Conservation (phyloP, 306 rosid genomes). For the Medicago lupulina region DNA sequence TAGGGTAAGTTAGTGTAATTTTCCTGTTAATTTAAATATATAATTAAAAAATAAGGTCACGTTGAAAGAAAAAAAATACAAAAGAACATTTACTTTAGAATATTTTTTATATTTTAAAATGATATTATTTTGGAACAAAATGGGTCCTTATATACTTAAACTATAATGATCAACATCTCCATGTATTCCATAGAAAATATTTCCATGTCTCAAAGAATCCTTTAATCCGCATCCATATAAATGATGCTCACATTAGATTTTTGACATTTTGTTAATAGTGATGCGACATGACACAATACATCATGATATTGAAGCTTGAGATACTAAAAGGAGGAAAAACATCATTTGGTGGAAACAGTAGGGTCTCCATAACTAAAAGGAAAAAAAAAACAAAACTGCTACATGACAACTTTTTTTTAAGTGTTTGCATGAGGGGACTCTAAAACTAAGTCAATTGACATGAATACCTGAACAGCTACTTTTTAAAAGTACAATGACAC, state of each 20-base stretch:
- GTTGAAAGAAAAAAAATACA: too few relatives aligned
- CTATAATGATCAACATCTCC: too few relatives aligned
- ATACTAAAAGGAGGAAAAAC: background rate
- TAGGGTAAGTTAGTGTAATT: too few relatives aligned
- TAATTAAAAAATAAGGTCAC: too few relatives aligned
- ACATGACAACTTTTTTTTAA: constrained; percentile 25
- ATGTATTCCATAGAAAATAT: too few relatives aligned
- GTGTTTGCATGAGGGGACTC: constrained; percentile 23
- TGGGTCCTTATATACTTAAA: too few relatives aligned
- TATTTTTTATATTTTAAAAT: too few relatives aligned
- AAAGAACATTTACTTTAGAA: too few relatives aligned
- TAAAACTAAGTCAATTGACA: constrained; percentile 43
- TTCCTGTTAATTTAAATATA: too few relatives aligned
- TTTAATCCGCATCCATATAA: too few relatives aligned
- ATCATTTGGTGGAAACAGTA: constrained; percentile 35
- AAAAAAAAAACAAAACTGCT: constrained; percentile 15
- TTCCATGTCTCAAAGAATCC: too few relatives aligned
- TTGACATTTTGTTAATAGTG: background rate
- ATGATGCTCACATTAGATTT: background rate
- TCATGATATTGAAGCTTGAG: background rate
- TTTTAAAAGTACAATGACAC: constrained; percentile 39
- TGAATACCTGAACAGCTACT: constrained; percentile 30
- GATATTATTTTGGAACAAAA: too few relatives aligned
- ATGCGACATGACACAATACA: background rate
- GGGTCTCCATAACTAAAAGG: constrained; percentile 10